phyloP scores from a whole-genome alignment of 139 green algal genomes.

The Dunaliella primolecta region DNA sequence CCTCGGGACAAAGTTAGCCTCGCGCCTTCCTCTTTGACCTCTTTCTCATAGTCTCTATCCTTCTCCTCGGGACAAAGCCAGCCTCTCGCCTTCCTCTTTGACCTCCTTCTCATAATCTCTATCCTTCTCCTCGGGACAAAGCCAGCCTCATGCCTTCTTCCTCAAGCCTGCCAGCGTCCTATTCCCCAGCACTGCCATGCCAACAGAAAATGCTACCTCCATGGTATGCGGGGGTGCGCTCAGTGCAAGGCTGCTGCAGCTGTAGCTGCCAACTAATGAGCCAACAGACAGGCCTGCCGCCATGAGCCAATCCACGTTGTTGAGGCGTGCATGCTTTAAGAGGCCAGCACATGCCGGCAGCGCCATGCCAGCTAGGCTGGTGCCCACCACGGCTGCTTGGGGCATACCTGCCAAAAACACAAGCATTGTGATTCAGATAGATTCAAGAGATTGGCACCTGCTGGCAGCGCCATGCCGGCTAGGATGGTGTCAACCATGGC shows the following conservation, averaged over 20 bases:
- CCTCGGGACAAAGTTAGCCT: no score
- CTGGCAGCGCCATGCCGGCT: conserved; percentile 62
- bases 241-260: conserved; percentile 43
- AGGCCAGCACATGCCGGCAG: conserved; percentile 48
- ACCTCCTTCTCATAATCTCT: no score
- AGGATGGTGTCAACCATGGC: conserved; percentile 61
- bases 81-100: no score
- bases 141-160: background rate
- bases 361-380: conserved; percentile 66
- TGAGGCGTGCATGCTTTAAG: conserved; percentile 56
- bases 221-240: conserved; percentile 48
- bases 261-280: conserved; percentile 50
- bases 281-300: conserved; percentile 53
- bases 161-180: conserved; percentile 45
- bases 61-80: no score
- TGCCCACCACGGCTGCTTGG: conserved; percentile 59
- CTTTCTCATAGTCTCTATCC: no score
- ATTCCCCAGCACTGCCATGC: conserved; percentile 64
- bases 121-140: no score
- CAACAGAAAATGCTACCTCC: conserved; percentile 58
- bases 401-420: conserved; percentile 16
- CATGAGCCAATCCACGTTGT: conserved; percentile 75
- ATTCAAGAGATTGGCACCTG: conserved; percentile 45
- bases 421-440: no score
- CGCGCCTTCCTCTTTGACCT: no score